phyloP scores from a whole-genome alignment of 768 basidiomycete genomes.

The Daedalea quercina region DNA sequence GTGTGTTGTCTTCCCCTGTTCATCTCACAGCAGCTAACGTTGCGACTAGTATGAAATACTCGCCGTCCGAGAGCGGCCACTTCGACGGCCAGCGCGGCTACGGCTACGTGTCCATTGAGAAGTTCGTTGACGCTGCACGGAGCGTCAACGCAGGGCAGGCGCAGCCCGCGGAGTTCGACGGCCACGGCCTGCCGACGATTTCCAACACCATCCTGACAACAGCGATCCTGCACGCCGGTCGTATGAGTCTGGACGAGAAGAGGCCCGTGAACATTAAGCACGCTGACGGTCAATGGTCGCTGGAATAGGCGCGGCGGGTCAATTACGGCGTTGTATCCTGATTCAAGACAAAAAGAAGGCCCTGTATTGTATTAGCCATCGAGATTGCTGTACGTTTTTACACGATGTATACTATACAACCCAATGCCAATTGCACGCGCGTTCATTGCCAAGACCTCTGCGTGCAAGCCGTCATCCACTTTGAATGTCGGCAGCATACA shows the following conservation, averaged over 20 bases:
- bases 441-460: no score
- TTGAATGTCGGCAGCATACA: no score
- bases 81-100: conserved; percentile 95
- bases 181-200: conserved; percentile 80
- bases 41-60: conserved; percentile 79
- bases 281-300: conserved; percentile 54
- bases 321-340: no score
- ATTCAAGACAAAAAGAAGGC: no score
- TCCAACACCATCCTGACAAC: conserved; percentile 83
- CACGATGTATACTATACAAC: no score
- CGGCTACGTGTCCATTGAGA: conserved; percentile 87
- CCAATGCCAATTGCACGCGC: no score
- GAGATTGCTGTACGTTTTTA: no score
- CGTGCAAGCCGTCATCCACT: no score
- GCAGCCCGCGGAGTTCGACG: conserved; percentile 69
- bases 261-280: conserved; percentile 74
- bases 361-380: no score
- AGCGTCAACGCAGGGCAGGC: conserved; percentile 67
- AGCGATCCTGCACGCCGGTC: conserved; percentile 85
- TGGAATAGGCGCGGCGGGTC: conserved; percentile 44
- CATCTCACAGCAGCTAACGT: neutral
- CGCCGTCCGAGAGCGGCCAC: conserved; percentile 84
- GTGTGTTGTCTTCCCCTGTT: conserved; percentile 38
- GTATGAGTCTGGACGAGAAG: conserved; percentile 87
- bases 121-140: conserved; percentile 81